Base-by-base conservation (phyloP, 768 basidiomycete genomes). In the Paxillus involutus region DNA sequence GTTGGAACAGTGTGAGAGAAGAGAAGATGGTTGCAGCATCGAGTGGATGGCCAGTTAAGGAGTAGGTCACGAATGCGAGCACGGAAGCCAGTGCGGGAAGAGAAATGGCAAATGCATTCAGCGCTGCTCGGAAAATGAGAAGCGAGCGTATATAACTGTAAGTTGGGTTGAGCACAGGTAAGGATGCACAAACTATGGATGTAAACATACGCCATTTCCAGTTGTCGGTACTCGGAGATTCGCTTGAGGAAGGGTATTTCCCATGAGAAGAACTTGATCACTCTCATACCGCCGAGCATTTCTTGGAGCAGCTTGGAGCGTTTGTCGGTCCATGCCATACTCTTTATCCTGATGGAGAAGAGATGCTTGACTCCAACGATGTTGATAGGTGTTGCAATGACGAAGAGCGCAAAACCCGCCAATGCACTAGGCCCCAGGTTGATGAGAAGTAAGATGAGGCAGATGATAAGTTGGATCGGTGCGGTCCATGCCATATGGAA, bases 211-310 rank as follows among this genome's bases (percentile, higher is more conserved):
- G 61, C 68, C 71, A 93, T 83, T 69, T 96, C 94, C 47, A 80
- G 79, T 46, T 73, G 74, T 49, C 95, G 78, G 63, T 88, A 89
- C 40, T 80, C 80, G 30, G 80, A 78, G 26, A 97, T 80, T 43
- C 87, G 83, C 14, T 82, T 74, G 21, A 96, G 77, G 69, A 92
- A 95, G 0, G 94, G 91, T 2, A 71, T 62, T 63, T 94, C 91
- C 91, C 91, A 94, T 6, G 89, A 85, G 69, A 95, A 95, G 68
- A 88, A 86, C 70, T 97, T 97, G 78, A 97, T 89, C 56, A 96
- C 81, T 59, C 91, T 88, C 83, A 97, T 94, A 1, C 91, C 90
- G 13, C 86, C 85, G 0, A 97, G 72, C 1, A 98, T 77, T 66
- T 98, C 95, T 67, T 95, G 94, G 11, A 97, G 79, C 4, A 94